Evolutionary conservation across 768 basidiomycete species (phyloP), one percentile per base, ranked within the genome.

Genomic region (Strobilomyces echinocephalus): DNA sequence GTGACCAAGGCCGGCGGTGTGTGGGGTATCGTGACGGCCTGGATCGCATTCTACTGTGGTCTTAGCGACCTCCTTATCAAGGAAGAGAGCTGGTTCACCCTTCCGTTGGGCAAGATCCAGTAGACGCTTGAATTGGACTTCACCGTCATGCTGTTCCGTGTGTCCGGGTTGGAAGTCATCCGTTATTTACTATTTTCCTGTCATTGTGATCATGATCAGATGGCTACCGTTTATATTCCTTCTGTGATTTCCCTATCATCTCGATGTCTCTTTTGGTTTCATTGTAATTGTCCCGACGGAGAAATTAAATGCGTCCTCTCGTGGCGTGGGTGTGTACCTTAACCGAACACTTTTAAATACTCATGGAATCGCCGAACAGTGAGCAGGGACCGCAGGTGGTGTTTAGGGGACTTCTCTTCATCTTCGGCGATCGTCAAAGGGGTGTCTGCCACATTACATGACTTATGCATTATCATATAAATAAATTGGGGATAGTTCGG

Each of bases 21-120:
- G 1, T 46, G 74, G 4, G 78, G 78, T 34, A 69, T 80, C 31
- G 7, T 76, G 10, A 78, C 79, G 11, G 79, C 78, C 3, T 59
- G 68, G 54, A 60, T 79, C 50, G 78, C 78, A 11, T 79, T 73
- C 69, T 79, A 79, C 52, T 61, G 66, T 43, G 78, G 73, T 52
- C 66, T 74, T 14, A 70, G 74, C 2, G 72, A 77, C 49, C 57
- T 79, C 12, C 71, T 79, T 16, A 66, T 70, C 20, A 62, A 62
- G 38, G 67, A 63, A 1, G 73, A 74, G 56, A 63, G 67, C 39
- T 76, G 65, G 69, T 73, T 79, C 60, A 60, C 57, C 0, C 69
- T 79, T n/a, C 77, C 77, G 0, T 38, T 76, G 50, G 78, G 76
- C 9, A 4, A 0, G 0, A 62, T 71, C 36, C 43, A 38, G 40